phyloP scores from a whole-genome alignment of 331 rosid species.

The Pyracantha coccinea region DNA sequence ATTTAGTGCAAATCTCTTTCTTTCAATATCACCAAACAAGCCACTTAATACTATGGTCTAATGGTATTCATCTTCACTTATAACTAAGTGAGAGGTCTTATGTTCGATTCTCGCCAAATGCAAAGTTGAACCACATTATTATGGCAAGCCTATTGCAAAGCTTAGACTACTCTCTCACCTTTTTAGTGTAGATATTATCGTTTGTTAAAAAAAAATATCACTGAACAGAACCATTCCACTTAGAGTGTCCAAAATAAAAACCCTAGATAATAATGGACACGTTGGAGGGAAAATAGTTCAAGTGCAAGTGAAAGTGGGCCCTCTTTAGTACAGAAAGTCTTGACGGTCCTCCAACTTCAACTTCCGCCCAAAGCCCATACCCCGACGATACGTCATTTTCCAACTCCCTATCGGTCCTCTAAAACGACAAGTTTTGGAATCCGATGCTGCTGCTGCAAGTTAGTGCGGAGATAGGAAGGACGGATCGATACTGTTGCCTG shows the following conservation, averaged over 20 bases:
- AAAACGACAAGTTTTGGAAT: slow-evolving; percentile 34
- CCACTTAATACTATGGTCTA: too few species aligned
- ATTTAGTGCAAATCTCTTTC: too few species aligned
- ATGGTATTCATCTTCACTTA: too few species aligned
- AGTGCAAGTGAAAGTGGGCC: not conserved
- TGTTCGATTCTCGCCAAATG: too few species aligned
- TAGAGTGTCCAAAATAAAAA: not conserved
- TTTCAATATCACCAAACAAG: too few species aligned
- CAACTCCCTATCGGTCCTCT: not conserved
- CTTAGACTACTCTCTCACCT: too few species aligned
- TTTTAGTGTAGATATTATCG: too few species aligned
- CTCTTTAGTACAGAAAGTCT: not conserved
- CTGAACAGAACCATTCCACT: not conserved
- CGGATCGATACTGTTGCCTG: not conserved
- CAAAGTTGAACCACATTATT: too few species aligned
- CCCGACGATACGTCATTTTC: slow-evolving; percentile 17
- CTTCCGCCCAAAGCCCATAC: slow-evolving; percentile 18
- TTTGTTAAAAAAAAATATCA: not conserved
- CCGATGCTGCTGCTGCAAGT: slow-evolving; percentile 17
- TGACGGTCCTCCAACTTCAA: slow-evolving; percentile 15
- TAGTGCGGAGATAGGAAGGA: not conserved
- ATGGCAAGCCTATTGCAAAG: too few species aligned
- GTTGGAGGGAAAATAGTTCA: not conserved
- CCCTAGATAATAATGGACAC: not conserved
- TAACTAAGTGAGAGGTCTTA: too few species aligned